Evolutionary conservation across 257 asterid species (phyloP), one percentile per base, ranked within the genome.

Genomic region (Echites panduratus): DNA sequence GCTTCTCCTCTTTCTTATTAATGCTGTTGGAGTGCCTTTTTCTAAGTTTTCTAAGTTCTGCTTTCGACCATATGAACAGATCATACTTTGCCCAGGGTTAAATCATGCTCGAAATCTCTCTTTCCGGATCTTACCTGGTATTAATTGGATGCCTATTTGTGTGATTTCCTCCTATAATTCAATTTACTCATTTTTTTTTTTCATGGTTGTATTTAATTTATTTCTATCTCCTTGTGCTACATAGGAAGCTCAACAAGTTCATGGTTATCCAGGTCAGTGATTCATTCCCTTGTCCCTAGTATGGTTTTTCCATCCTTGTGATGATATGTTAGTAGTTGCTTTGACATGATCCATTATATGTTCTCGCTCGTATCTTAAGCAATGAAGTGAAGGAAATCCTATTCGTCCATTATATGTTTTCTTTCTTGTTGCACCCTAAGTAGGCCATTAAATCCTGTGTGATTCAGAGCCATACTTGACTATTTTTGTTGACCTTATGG

Each of bases 61-160:
- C 20, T 78, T 48, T 70, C 76, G 74, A 63, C 58, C 48, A 49
- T 74, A 68, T 74, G 75, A 81, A 68, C 90, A 90, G 98, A 80
- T 82, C 67, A 48, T 79, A 44, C 75, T 68, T 70, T 69, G 54
- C 68, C 68, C 83, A 11, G 76, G 83, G 48, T 82, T 86, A 65
- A 71, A 75, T 74, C 85, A 81, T 76, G 88, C 80, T 72, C 88
- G 79, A n/a, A 82, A 74, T 71, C 81, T 85, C 52, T 82, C 82
- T 44, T 79, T 81, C 71, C 84, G 83, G 53, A 80, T 85, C 57
- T 56, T 76, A n/a, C 83, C 87, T 77, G 96, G 97, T 89, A 84
- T 29, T 70, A 5, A 45, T 59, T 44, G 19, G 35, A 17, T 48
- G 32, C 24, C 27, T 32, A 5, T 24, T 19, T 32, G 14, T 27